phyloP scores from a whole-genome alignment of 352 stramenopile species.

The Pythium rhizo-oryzae region DNA sequence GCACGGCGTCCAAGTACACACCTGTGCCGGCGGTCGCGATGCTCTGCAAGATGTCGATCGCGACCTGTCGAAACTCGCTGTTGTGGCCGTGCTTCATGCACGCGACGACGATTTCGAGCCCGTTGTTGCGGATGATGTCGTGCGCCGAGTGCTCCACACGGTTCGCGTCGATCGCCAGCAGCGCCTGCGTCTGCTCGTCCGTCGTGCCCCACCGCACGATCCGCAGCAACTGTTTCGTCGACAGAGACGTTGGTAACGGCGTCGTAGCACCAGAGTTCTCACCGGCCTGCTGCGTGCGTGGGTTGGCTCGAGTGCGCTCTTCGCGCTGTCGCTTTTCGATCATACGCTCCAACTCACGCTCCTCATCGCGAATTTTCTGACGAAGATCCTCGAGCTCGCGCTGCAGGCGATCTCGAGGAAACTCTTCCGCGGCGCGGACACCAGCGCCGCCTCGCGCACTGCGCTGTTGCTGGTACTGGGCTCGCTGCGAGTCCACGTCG shows the following conservation, averaged over 20 bases:
- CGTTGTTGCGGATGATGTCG: slow-evolving; percentile 27
- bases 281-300: not conserved
- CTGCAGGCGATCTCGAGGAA: slow-evolving; percentile 10
- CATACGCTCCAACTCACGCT: slow-evolving; percentile 17
- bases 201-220: slow-evolving; percentile 24
- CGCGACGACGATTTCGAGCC: slow-evolving; percentile 29
- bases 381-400: slow-evolving; percentile 25
- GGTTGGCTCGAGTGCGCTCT: not conserved
- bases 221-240: slow-evolving; percentile 25
- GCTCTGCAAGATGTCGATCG: slow-evolving; percentile 30
- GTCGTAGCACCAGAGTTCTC: not conserved
- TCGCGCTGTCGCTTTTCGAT: slow-evolving; percentile 17
- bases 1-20: slow-evolving; percentile 26
- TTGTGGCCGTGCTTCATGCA: slow-evolving; percentile 31
- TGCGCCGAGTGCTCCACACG: slow-evolving; percentile 12
- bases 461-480: slow-evolving; percentile 10
- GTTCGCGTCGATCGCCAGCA: slow-evolving; percentile 14
- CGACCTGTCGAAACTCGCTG: slow-evolving; percentile 22
- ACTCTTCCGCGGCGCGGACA: not conserved
- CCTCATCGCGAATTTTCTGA: slow-evolving; percentile 27
- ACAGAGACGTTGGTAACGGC: slow-evolving; percentile 1
- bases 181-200: slow-evolving; percentile 23
- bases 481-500: slow-evolving; percentile 20
- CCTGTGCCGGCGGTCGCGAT: slow-evolving; percentile 21
- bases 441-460: not conserved